Base-by-base conservation (phyloP, 1,284 basidiomycete species). In the Termitomyces sp. region DNA sequence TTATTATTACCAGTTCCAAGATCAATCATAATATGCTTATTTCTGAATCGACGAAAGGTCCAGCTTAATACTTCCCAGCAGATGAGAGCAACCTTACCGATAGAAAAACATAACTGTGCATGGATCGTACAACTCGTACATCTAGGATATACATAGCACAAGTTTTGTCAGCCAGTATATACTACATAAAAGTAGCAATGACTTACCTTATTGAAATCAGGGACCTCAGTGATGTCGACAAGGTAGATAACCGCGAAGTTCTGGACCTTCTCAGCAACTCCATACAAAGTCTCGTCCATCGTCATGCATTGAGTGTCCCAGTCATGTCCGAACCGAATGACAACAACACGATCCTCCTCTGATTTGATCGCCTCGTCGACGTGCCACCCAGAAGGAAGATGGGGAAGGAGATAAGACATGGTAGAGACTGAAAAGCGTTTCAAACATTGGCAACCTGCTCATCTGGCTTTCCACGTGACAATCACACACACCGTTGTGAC, bases 11-110 rank as follows among this genome's bases (percentile, higher is more conserved):
- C 96, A 46, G 96, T 99, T 13, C 96, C 95, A 61, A 97, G 75
- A 83, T 98, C 96, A 66, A 99, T 97, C 96, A 99, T 98, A 73
- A 99, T 99, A 67, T 99, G 96, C 70, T 99, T 97, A 74, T 97
- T 97, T 38, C 94, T 93, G 64, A 16, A 45, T 16, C 38, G 30
- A 34, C 41, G 10, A 10, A 45, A 58, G 45, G 35, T 44, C 46
- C 33, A 59, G 49, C 24, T 50, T 24, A 60, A 39, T 18, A n/a
- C n/a, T 24, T 18, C n/a, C 16, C 19, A 19, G 24, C 34, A 30
- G 30, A 21, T 41, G 51, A 35, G 9, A 38, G 34, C n/a, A 39
- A 14, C n/a, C 84, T 52, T 60, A 93, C 91, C 93, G 84, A 73
- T 96, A 96, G 74, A 96, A 96, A 79, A 96, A 96, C 94, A 97